Evolutionary conservation across 2,329 filamentous ascomycete species (phyloP).

Genomic region (Pseudogymnoascus sp.): DNA sequence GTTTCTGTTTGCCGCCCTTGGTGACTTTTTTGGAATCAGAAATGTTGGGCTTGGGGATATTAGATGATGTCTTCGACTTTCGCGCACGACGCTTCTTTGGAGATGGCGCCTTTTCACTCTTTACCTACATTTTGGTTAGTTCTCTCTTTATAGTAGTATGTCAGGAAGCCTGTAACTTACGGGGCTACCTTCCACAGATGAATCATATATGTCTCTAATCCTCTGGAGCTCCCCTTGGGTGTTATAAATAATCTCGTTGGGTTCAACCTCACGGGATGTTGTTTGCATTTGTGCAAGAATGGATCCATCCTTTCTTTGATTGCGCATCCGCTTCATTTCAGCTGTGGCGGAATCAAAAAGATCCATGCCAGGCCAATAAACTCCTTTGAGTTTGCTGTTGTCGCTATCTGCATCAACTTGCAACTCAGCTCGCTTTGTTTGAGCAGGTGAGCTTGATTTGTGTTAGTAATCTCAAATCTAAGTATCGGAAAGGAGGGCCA

Average conservation of each 20-base stretch:
- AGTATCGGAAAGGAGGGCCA: neutral
- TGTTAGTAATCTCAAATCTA: neutral
- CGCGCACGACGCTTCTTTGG: slow-evolving; percentile 25
- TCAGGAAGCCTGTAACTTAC: slow-evolving; percentile 31
- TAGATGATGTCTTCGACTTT: slow-evolving; percentile 13
- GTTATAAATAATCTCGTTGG: slow-evolving; percentile 57
- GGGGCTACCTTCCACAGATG: slow-evolving; percentile 43
- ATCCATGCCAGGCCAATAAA: slow-evolving; percentile 70
- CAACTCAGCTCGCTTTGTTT: neutral
- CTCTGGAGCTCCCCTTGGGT: slow-evolving; percentile 42
- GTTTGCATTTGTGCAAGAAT: slow-evolving; percentile 59
- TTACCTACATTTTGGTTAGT: neutral
- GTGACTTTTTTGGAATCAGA: slow-evolving; percentile 15
- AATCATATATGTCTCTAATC: slow-evolving; percentile 51
- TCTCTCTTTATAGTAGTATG: neutral
- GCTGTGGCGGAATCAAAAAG: slow-evolving; percentile 73
- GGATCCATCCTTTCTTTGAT: slow-evolving; percentile 68
- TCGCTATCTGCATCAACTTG: neutral
- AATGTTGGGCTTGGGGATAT: slow-evolving; percentile 17
- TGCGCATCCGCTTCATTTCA: slow-evolving; percentile 64
- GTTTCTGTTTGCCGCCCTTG: slow-evolving; percentile 9
- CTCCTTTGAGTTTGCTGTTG: slow-evolving; percentile 50
- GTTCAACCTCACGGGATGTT: slow-evolving; percentile 55
- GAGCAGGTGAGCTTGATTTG: neutral
- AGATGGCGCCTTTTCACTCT: slow-evolving; percentile 9